Evolutionary conservation across 2,329 filamentous ascomycete genomes (phyloP).

Genomic region (Moelleriella libera): DNA sequence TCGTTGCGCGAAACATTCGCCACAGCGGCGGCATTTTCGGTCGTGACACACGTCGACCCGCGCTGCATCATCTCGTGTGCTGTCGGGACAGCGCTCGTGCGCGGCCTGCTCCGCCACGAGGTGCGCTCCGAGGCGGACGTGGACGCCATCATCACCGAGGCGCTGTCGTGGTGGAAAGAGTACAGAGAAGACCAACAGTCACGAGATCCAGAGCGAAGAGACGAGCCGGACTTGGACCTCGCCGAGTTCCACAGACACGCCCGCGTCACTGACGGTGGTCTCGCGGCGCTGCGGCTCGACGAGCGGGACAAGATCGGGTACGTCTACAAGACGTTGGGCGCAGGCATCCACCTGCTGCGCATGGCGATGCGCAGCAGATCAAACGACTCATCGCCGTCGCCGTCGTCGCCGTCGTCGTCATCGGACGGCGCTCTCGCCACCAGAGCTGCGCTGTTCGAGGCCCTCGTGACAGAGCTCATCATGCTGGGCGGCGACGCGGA

Average conservation of each 20-base stretch:
- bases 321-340: slow-evolving; percentile 37
- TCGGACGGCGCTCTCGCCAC: too few relatives aligned
- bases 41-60: slow-evolving; percentile 35
- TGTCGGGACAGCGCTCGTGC: slow-evolving; percentile 29
- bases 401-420: too few relatives aligned
- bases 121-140: slow-evolving; percentile 23
- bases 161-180: slow-evolving; percentile 22
- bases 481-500: slow-evolving; percentile 40
- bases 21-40: slow-evolving; percentile 24
- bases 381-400: too few relatives aligned
- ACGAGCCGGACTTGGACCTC: slow-evolving; percentile 20
- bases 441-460: slow-evolving; percentile 21
- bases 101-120: slow-evolving; percentile 30
- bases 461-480: slow-evolving; percentile 30
- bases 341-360: slow-evolving; percentile 28
- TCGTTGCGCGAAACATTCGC: slow-evolving; percentile 27
- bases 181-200: slow-evolving; percentile 8
- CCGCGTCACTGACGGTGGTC: slow-evolving; percentile 12
- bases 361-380: slow-evolving; percentile 21
- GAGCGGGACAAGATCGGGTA: slow-evolving; percentile 32
- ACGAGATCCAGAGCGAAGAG: slow-evolving; percentile 10
- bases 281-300: slow-evolving; percentile 29
- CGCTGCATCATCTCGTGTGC: slow-evolving; percentile 34
- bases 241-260: slow-evolving; percentile 27
- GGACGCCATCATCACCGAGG: slow-evolving; percentile 23